Conservation (phyloP, 805 yeast species). For the Cyberlindnera mississippiensis region DNA sequence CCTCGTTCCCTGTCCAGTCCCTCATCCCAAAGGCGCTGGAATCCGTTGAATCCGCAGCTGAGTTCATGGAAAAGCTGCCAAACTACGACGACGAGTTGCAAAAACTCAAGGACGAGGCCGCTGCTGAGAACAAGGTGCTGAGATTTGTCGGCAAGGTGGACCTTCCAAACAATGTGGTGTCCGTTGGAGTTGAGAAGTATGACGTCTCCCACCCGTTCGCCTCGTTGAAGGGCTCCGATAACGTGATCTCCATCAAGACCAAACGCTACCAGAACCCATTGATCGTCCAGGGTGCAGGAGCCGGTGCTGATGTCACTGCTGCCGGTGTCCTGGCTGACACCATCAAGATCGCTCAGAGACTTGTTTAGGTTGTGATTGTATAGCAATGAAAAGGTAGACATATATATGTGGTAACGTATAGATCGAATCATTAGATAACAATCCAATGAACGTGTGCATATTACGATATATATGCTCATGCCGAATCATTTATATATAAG, state of each 20-base stretch:
- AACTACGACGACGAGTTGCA: constrained; percentile 78
- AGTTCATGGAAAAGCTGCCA: constrained; percentile 78
- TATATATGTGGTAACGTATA: too few species aligned
- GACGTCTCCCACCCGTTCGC: constrained; percentile 93
- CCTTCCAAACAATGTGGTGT: constrained; percentile 59
- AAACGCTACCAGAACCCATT: constrained; percentile 91
- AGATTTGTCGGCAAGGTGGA: constrained; percentile 94
- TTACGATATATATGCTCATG: too few species aligned
- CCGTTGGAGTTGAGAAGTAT: constrained; percentile 87
- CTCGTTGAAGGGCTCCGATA: constrained; percentile 91
- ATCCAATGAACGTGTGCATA: too few species aligned
- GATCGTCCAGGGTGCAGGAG: constrained; percentile 96
- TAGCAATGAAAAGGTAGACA: too few species aligned
- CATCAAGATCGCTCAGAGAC: constrained; percentile 85
- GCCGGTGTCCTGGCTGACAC: constrained; percentile 94
- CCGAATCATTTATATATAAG: too few species aligned
- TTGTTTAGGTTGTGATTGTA: constrained; percentile 33
- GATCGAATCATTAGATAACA: too few species aligned
- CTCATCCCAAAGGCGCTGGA: constrained; percentile 87
- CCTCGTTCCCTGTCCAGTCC: constrained; percentile 91
- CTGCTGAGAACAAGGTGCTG: constrained; percentile 77
- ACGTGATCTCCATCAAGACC: constrained; percentile 87
- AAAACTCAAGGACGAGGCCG: constrained; percentile 74
- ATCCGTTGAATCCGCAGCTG: constrained; percentile 64
- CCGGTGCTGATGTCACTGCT: constrained; percentile 76